Conservation (phyloP, 306 rosid genomes). For the Gleditsia sinensis region DNA sequence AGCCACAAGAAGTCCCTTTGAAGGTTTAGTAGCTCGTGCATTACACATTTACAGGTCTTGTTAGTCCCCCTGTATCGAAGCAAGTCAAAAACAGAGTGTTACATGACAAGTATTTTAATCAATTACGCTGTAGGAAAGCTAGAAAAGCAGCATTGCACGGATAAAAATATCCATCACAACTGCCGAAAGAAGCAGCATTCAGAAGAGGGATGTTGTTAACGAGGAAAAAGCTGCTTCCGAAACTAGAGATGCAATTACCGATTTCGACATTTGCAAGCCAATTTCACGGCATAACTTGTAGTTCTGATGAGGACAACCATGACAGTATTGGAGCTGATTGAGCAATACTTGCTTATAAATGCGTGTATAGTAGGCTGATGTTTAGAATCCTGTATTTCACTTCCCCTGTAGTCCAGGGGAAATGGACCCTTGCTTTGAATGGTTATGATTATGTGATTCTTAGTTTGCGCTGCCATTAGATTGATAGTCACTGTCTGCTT, state of each 20-base stretch:
- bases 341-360: constrained; percentile 22
- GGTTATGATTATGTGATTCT: background rate
- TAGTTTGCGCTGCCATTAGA: background rate
- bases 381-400: constrained; percentile 5
- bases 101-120: constrained; percentile 78
- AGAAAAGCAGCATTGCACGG: constrained; percentile 39
- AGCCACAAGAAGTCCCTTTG: constrained; percentile 54
- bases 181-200: constrained; percentile 31
- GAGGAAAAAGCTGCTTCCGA: constrained; percentile 66
- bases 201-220: constrained; percentile 44
- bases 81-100: constrained; percentile 58
- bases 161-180: background rate
- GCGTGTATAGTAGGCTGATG: constrained; percentile 13
- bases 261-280: constrained; percentile 45
- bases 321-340: constrained; percentile 30
- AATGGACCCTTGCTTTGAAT: background rate
- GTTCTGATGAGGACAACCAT: constrained; percentile 45
- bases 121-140: constrained; percentile 65
- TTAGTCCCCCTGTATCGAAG: constrained; percentile 77
- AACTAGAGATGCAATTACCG: constrained; percentile 67
- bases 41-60: constrained; percentile 43
- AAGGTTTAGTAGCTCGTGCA: constrained; percentile 48
- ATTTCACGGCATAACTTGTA: constrained; percentile 29
- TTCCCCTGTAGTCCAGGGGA: background rate
- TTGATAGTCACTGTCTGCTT: too few relatives aligned